Base-by-base conservation (phyloP, 306 rosid species). In the Begonia masoniana region DNA sequence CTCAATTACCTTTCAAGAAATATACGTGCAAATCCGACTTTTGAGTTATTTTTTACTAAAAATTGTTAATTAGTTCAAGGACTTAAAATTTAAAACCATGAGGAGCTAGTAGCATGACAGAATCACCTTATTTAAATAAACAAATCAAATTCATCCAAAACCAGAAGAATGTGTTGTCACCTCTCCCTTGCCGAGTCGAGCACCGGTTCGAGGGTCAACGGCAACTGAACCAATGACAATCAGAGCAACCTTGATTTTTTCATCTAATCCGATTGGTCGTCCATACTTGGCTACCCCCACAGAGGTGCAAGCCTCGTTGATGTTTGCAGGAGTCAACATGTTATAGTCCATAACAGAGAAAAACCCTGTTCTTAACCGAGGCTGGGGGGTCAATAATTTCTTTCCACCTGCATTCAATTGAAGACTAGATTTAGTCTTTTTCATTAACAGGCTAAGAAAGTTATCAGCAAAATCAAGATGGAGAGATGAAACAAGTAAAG, bases 181-280 rank as follows among this genome's bases (percentile, higher is more conserved):
- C 95, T 88, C 95, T 60, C 95, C 95, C 77, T 84, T 88, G 51
- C 97, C 97, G 61, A 88, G 79, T 43, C 95, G 78, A 62, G 97
- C 97, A 54, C 97, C 97, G 11, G 95, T 82, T 12, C 6, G 68
- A 12, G 94, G 93, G 76, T 88, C 95, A 64, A 88, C 89, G 64
- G 97, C 87, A 67, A 88, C 95, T 5, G 89, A 88, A 62, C 97
- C 97, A 51, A 85, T 80, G 57, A 85, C 83, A 47, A 88, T 82
- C 54, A 84, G 78, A 74, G 80, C 94, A 45, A 82, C 97, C 77
- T 82, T 80, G 59, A 88, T 59, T 58, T 82, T 88, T 66, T 80
- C 94, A 31, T 85, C 94, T 48, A 88, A 75, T 56, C 95, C 95
- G 61, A 84, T 88, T 7, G 89, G 82, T 45, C 72, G 51, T 36